Conservation (phyloP, 225 moss, liverwort and hornwort species). For the Pseudoscleropodium purum region DNA sequence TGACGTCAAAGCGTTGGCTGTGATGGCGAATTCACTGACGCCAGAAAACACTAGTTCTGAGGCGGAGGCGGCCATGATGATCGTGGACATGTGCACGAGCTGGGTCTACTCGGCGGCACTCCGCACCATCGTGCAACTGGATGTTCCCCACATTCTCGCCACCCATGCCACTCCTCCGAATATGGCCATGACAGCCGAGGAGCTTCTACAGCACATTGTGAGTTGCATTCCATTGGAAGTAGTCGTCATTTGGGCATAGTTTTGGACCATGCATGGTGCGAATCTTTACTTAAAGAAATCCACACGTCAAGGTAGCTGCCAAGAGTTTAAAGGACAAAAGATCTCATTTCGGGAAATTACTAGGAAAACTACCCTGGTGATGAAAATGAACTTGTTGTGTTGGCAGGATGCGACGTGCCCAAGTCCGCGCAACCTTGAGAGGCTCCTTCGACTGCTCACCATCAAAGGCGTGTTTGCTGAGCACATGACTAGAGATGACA, state of each 20-base stretch:
- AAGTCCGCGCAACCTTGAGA: neutral
- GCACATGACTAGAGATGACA: neutral
- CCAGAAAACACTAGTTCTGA: neutral
- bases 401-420: neutral
- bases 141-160: neutral
- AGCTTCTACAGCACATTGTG: neutral
- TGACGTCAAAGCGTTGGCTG: neutral
- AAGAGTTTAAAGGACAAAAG: neutral
- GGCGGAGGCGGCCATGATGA: neutral
- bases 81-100: neutral
- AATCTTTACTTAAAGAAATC: neutral
- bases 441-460: neutral
- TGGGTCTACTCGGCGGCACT: neutral
- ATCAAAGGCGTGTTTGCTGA: neutral
- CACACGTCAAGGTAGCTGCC: neutral
- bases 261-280: neutral
- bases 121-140: neutral
- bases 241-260: neutral
- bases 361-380: neutral
- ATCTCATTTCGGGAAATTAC: neutral
- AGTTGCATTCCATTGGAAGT: neutral
- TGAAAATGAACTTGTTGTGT: neutral
- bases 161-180: neutral
- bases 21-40: neutral
- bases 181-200: neutral